Evolutionary conservation across 2,329 filamentous ascomycete genomes (phyloP).

Genomic region (Podosphaera xanthii): DNA sequence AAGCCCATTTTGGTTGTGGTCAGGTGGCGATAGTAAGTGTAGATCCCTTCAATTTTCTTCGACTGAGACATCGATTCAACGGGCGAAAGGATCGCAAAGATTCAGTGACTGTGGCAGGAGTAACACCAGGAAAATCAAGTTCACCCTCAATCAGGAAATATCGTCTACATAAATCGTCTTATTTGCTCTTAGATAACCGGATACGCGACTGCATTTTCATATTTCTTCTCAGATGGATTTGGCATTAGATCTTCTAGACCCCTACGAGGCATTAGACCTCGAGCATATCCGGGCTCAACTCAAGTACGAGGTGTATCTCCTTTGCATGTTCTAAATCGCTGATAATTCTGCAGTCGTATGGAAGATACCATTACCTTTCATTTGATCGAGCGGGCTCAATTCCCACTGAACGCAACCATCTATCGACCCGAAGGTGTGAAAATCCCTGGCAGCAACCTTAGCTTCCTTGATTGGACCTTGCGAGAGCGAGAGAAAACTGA

Average conservation of each 20-base stretch:
- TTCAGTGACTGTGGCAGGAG: no score
- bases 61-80: no score
- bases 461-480: slow-evolving; percentile 87
- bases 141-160: no score
- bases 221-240: slow-evolving; percentile 45
- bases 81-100: no score
- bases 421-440: slow-evolving; percentile 61
- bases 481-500: slow-evolving; percentile 76
- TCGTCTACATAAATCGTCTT: no score
- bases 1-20: no score
- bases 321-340: neutral
- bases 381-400: slow-evolving; percentile 93
- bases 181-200: no score
- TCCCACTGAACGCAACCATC: slow-evolving; percentile 73
- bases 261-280: slow-evolving; percentile 67
- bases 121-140: no score
- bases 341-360: slow-evolving; percentile 41
- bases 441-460: slow-evolving; percentile 50
- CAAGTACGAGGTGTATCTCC: slow-evolving; percentile 34
- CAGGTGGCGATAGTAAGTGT: no score
- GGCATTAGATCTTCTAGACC: slow-evolving; percentile 69
- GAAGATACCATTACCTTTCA: slow-evolving; percentile 97
- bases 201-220: no score
- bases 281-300: slow-evolving; percentile 82
- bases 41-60: no score